These are phyloP conservation scores for Fusarium nanum DNA, from an alignment of 2,329 filamentous ascomycete genomes.

Conservation along the genomic window DNA sequence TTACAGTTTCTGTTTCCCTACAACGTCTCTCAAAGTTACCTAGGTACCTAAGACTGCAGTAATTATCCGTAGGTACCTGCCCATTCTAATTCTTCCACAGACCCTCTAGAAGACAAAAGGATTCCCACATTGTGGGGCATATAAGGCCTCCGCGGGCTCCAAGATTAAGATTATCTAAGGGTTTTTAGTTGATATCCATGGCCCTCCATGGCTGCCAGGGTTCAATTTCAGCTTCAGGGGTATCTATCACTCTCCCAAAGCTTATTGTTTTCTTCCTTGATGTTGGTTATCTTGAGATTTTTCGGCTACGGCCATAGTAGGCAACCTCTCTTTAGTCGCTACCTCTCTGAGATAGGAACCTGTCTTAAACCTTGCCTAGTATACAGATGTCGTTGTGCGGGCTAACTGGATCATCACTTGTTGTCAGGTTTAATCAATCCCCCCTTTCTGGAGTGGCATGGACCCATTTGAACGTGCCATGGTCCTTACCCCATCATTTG, in stretches of 20 bases:
- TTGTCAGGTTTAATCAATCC: not conserved
- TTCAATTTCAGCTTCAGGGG: not conserved
- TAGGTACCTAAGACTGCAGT: not conserved
- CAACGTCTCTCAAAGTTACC: not conserved
- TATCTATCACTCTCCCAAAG: not conserved
- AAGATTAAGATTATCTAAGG: slow-evolving; percentile 32
- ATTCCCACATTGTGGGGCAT: slow-evolving; percentile 14
- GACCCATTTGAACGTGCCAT: slow-evolving; percentile 5
- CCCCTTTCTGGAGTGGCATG: not conserved
- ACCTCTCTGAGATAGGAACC: not conserved
- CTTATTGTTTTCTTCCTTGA: not conserved
- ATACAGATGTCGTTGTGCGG: not conserved
- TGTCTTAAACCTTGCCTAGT: not conserved
- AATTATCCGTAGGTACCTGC: no score
- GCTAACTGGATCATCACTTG: not conserved
- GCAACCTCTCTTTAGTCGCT: not conserved
- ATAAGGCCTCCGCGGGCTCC: slow-evolving; percentile 21
- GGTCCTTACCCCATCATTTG: not conserved
- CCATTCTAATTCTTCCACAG: slow-evolving; percentile 1
- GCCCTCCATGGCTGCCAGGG: not conserved
- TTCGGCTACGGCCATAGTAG: not conserved
- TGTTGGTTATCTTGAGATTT: not conserved
- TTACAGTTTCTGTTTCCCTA: not conserved
- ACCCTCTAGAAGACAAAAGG: slow-evolving; percentile 8
- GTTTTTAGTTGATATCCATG: not conserved